Conservation (phyloP, 768 basidiomycete species). For the Trametes villosa region DNA sequence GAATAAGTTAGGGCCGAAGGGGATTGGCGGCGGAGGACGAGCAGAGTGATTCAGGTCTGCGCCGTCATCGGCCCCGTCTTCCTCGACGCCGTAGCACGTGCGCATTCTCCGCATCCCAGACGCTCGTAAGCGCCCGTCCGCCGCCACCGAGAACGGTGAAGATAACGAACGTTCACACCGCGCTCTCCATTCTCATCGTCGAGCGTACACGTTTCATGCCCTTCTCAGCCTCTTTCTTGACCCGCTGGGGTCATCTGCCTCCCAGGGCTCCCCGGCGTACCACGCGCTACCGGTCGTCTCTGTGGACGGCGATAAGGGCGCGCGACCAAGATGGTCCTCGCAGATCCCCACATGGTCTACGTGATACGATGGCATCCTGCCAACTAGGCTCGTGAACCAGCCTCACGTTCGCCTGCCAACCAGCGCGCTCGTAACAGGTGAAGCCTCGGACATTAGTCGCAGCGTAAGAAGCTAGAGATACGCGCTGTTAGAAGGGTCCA, state of each 20-base stretch:
- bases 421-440: neutral
- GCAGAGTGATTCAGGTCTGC: slow-evolving; percentile 7
- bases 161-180: slow-evolving; percentile 22
- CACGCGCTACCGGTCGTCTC: too few species aligned
- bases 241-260: neutral
- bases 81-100: slow-evolving; percentile 19
- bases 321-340: slow-evolving; percentile 9
- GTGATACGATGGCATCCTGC: neutral
- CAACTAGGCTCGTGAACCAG: too few species aligned
- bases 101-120: slow-evolving; percentile 9
- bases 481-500: too few species aligned
- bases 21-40: neutral
- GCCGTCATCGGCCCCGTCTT: slow-evolving; percentile 4
- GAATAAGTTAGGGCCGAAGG: slow-evolving; percentile 22
- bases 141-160: neutral
- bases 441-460: slow-evolving; percentile 7
- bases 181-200: slow-evolving; percentile 5
- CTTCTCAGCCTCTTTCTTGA: neutral
- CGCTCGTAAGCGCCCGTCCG: neutral
- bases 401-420: too few species aligned
- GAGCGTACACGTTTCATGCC: slow-evolving; percentile 2
- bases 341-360: slow-evolving; percentile 4
- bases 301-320: neutral
- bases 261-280: too few species aligned
- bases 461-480: too few species aligned